Percentiles rank a stretch among this genome's conserved stretches.
These are phyloP conservation scores for Vinca major DNA, from an alignment of 305 asterid species.

Conservation along the genomic window DNA sequence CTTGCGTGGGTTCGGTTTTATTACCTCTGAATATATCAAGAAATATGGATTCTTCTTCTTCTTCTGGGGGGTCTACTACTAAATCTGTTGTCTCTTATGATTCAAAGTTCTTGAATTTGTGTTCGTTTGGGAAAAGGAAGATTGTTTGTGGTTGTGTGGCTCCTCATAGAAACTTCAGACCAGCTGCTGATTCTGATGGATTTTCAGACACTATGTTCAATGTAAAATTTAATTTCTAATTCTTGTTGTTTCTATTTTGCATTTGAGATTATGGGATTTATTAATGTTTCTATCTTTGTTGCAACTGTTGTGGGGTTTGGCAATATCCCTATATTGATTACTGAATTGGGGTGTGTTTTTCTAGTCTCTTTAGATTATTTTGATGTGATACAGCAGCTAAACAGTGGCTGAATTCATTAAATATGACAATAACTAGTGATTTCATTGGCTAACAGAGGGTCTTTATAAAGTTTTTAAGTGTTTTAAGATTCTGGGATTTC, in stretches of 20 bases:
- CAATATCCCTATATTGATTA: background rate
- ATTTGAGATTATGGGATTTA: background rate
- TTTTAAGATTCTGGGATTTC: background rate
- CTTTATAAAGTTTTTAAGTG: too few species aligned
- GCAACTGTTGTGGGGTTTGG: background rate
- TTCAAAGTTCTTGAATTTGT: conserved; percentile 12
- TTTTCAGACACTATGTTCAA: conserved; percentile 20
- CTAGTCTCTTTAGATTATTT: background rate
- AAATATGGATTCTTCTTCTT: conserved; percentile 10
- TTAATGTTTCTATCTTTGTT: background rate
- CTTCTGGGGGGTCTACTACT: conserved; percentile 5
- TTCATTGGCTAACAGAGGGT: too few species aligned
- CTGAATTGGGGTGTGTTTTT: background rate
- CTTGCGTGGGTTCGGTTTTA: conserved; percentile 21
- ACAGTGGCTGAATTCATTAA: background rate
- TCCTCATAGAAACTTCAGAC: conserved; percentile 19
- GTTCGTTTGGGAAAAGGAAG: conserved; percentile 14
- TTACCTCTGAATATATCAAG: conserved; percentile 10
- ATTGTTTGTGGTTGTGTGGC: conserved; percentile 26
- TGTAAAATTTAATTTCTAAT: conserved; percentile 11
- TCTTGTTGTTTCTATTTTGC: background rate
- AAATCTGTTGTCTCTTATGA: conserved; percentile 9
- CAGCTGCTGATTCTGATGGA: conserved; percentile 28
- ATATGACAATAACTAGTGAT: too few species aligned
- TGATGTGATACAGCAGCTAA: too few species aligned